Evolutionary conservation across 495 filamentous ascomycete genomes (phyloP).

Genomic region (Penicillium bialowiezense): DNA sequence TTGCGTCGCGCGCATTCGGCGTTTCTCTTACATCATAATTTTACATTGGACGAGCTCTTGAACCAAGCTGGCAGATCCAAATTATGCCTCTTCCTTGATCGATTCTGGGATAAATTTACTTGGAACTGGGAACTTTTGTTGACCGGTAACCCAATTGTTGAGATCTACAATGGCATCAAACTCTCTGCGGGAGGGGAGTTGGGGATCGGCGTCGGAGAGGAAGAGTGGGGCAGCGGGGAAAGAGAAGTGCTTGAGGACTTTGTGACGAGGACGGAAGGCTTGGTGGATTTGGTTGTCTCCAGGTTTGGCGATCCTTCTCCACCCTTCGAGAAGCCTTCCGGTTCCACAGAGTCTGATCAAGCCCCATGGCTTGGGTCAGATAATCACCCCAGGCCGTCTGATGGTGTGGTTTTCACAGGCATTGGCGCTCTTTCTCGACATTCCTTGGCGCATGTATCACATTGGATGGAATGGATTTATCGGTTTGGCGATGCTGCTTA

Average conservation of each 20-base stretch:
- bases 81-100: slow-evolving; percentile 64
- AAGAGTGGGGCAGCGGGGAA: slow-evolving; percentile 89
- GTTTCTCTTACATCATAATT: slow-evolving; percentile 83
- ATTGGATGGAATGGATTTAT: slow-evolving; percentile 84
- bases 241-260: slow-evolving; percentile 87
- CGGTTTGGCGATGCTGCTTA: slow-evolving; percentile 74
- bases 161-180: slow-evolving; percentile 80
- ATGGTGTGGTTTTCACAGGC: slow-evolving; percentile 83
- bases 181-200: slow-evolving; percentile 88
- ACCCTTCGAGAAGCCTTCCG: slow-evolving; percentile 7
- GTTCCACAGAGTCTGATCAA: slow-evolving; percentile 5
- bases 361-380: slow-evolving; percentile 65
- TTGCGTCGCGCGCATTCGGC: slow-evolving; percentile 76
- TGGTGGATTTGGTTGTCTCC: slow-evolving; percentile 81
- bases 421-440: slow-evolving; percentile 62
- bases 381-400: slow-evolving; percentile 59
- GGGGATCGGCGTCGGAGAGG: slow-evolving; percentile 89
- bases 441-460: slow-evolving; percentile 63
- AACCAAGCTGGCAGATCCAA: slow-evolving; percentile 55
- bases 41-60: slow-evolving; percentile 64
- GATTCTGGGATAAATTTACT: slow-evolving; percentile 81
- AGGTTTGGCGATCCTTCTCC: slow-evolving; percentile 64
- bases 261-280: slow-evolving; percentile 59
- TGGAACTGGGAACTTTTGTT: slow-evolving; percentile 86
- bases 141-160: slow-evolving; percentile 80